Base-by-base conservation (phyloP, 2,329 filamentous ascomycete genomes). In the Hirsutella minnesotensis region DNA sequence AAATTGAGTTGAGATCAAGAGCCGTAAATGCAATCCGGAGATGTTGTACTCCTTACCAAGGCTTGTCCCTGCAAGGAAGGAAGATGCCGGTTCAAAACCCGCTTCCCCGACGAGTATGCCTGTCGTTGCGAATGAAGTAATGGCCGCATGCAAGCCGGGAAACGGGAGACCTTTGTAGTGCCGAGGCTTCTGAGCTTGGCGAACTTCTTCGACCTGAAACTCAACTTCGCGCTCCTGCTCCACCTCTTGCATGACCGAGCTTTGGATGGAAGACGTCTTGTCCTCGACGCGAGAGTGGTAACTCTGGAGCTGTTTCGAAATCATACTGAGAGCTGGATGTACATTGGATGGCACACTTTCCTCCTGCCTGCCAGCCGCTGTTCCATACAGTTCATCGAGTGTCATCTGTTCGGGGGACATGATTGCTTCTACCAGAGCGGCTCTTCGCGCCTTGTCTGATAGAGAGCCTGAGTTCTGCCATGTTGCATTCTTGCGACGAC, bases 141-240 rank as follows among this genome's bases (percentile, higher is more conserved):
- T 60, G 31, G 69, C 65, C 8, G 54, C 49, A 39, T 76, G 64
- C 0, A 81, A 62, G 0, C 67, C 66, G 0, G 63, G 55, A 33
- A 73, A 73, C 0, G 46, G 45, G 0, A 68, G 53, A 0, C 73
- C 53, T 0, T 48, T 51, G 44, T 65, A 68, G 0, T 64, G 55
- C 0, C 55, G 31, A 0, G 66, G 69, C 22, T 64, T 69, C 50
- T 79, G 68, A 2, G 70, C 59, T 47, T 79, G 68, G 0, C 76
- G 70, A 0, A 79, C 67, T 7, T 66, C 60, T 44, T 82, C 75
- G 0, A 80, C 66, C 47, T 81, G 70, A 15, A 71, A 65, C 3
- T 72, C 75, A 0, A 80, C 67, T 46, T 82, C 77, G 15, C 77
- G 61, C 48, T 81, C 75, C 44, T 73, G 68, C 33, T 73, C 70